Base-by-base conservation (phyloP, 148 eudicot genomes). In the Fallopia convolvulus region DNA sequence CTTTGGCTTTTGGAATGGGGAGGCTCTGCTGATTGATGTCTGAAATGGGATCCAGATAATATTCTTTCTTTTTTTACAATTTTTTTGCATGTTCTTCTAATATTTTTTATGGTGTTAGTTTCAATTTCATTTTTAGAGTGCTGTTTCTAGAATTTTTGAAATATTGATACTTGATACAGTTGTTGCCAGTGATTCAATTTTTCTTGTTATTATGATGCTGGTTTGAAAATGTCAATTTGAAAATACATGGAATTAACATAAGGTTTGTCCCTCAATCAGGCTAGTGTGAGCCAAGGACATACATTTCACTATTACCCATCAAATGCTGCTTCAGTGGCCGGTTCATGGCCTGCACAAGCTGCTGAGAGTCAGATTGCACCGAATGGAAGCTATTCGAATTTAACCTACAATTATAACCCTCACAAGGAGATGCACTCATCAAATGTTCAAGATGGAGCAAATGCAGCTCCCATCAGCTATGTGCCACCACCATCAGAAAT, bases 271-370 rank as follows among this genome's bases (percentile, higher is more conserved):
- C 53, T 0, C 77, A 83, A 79, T 82, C 91, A 86, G 83, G 83
- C 78, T 75, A 88, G 81, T 79, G 58, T 86, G 21, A 85, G 79
- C 82, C 93, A 89, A 75, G 91, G 83, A 79, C 88, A 86, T 53
- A 26, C 86, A 77, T 76, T 81, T 65, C 84, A 85, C 71, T 91
- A 91, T 83, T 88, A 87, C 74, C 75, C 86, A 68, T 70, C 88
- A 55, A 70, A 82, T 72, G 66, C 80, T 66, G 88, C 72, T 52
- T 46, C 90, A 12, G 76, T 81, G 20, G 77, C 83, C 74, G 81
- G 74, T 82, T 76, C 91, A 48, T 91, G 95, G 95, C 78, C 84
- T 44, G 76, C 77, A 48, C 85, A 85, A 47, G 86, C 78, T 76
- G 80, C 79, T 66, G 84, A 79, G 79, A 79, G 76, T 53, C 76